A percentile compares a stretch with the other conserved stretches of the same genome.
Evolutionary conservation across 352 stramenopile species (phyloP).

Genomic region (Phytophthora syringae): DNA sequence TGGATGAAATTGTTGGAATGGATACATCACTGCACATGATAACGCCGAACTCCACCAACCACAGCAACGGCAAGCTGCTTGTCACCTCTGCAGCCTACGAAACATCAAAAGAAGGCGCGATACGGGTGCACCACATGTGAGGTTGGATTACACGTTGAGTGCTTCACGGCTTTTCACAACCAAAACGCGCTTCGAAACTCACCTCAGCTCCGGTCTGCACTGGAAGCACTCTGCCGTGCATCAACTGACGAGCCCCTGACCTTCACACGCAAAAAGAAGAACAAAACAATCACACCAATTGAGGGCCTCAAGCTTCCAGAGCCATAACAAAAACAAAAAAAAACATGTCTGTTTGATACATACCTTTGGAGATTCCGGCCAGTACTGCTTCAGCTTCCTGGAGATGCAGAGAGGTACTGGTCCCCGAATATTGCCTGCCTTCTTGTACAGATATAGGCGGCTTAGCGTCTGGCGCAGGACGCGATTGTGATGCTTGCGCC

Average conservation of each 20-base stretch:
- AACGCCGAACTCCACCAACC: neutral
- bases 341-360: neutral
- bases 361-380: slow-evolving; percentile 4
- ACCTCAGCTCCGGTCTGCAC: slow-evolving; percentile 2
- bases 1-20: neutral
- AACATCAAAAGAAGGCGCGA: neutral
- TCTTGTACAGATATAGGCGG: no score
- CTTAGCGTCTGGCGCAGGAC: no score
- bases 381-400: neutral
- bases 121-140: slow-evolving; percentile 10
- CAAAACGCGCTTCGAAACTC: slow-evolving; percentile 1
- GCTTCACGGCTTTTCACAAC: slow-evolving; percentile 15
- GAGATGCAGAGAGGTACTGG: neutral
- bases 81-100: neutral
- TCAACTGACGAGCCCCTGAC: neutral
- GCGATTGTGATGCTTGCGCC: no score
- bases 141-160: slow-evolving; percentile 17
- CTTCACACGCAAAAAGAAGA: slow-evolving; percentile 7
- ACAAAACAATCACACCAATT: slow-evolving; percentile 5
- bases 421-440: no score
- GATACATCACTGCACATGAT: neutral
- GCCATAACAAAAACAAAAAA: neutral
- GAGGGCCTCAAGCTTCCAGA: slow-evolving; percentile 10
- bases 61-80: neutral
- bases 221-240: slow-evolving; percentile 3